Conservation (phyloP, 306 rosid genomes). For the Calophaca sinica region DNA sequence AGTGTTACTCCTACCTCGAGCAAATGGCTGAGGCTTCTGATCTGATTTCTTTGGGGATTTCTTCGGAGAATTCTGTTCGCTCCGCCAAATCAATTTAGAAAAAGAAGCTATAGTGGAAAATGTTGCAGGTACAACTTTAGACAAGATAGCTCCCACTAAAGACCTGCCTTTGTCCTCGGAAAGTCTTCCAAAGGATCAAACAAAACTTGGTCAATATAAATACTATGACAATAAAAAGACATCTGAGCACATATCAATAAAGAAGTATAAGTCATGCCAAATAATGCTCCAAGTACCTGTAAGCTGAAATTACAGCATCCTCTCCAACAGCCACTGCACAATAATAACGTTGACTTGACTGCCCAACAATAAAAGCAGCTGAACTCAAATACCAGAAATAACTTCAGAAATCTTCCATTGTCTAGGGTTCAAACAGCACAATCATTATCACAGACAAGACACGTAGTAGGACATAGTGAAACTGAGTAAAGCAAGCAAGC, state of each 20-base stretch:
- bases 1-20: constrained; percentile 71
- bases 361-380: constrained; percentile 99
- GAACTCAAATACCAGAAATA: constrained; percentile 96
- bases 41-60: constrained; percentile 70
- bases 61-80: constrained; percentile 66
- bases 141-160: constrained; percentile 87
- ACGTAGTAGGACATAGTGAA: constrained; percentile 5
- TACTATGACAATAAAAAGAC: constrained; percentile 25
- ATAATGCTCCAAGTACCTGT: constrained; percentile 67
- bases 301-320: constrained; percentile 97
- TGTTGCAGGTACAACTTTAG: constrained; percentile 93
- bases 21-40: constrained; percentile 77
- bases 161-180: constrained; percentile 93
- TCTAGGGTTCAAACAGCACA: constrained; percentile 44
- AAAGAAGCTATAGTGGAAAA: constrained; percentile 89
- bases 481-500: constrained; percentile 21
- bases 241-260: constrained; percentile 15
- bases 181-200: constrained; percentile 60
- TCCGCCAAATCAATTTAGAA: constrained; percentile 90
- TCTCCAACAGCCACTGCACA: constrained; percentile 95
- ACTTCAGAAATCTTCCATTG: constrained; percentile 77
- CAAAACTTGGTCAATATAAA: constrained; percentile 44
- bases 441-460: constrained; percentile 35
- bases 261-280: constrained; percentile 4
- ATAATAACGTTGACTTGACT: constrained; percentile 91